Conservation (phyloP, 2,329 filamentous ascomycete genomes). For the Penicillium italicum region DNA sequence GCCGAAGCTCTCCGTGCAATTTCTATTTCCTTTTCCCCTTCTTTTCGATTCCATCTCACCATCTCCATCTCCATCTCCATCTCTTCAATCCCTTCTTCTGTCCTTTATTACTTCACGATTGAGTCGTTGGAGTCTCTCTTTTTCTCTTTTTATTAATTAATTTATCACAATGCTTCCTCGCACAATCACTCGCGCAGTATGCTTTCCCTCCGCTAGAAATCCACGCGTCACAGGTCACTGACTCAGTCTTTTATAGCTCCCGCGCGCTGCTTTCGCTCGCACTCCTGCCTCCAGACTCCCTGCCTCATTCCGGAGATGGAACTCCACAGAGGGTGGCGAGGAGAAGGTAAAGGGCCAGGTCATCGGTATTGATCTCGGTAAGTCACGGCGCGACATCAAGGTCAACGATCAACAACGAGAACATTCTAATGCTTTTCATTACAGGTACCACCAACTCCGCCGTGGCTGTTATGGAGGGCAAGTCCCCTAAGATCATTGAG, state of each 20-base stretch:
- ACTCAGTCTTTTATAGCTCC: constrained; percentile 56
- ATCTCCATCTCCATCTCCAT: constrained; percentile 20
- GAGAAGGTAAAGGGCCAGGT: constrained; percentile 91
- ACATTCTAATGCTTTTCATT: constrained; percentile 15
- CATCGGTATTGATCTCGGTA: constrained; percentile 97
- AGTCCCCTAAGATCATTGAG: constrained; percentile 91
- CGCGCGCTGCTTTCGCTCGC: constrained; percentile 70
- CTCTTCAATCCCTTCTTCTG: constrained; percentile 15
- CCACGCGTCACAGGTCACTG: constrained; percentile 21
- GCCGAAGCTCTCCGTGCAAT: constrained; percentile 36
- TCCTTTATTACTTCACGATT: constrained; percentile 30
- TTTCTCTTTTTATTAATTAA: constrained; percentile 38
- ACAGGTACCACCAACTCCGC: constrained; percentile 91
- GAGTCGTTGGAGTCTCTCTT: constrained; percentile 32
- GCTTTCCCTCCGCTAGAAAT: constrained; percentile 28
- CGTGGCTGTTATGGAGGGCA: constrained; percentile 96
- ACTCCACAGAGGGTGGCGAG: constrained; percentile 53
- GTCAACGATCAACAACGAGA: not conserved
- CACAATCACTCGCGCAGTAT: constrained; percentile 71
- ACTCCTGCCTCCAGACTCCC: constrained; percentile 67
- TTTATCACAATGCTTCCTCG: constrained; percentile 65
- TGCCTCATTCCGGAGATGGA: constrained; percentile 61
- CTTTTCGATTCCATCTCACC: constrained; percentile 18
- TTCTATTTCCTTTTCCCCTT: constrained; percentile 30
- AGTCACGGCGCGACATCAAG: constrained; percentile 31